Percentiles rank a stretch among this genome's conserved stretches.
These are phyloP conservation scores for Chrysanthemum seticuspe DNA, from an alignment of 129 eudicot genomes.

Conservation along the genomic window DNA sequence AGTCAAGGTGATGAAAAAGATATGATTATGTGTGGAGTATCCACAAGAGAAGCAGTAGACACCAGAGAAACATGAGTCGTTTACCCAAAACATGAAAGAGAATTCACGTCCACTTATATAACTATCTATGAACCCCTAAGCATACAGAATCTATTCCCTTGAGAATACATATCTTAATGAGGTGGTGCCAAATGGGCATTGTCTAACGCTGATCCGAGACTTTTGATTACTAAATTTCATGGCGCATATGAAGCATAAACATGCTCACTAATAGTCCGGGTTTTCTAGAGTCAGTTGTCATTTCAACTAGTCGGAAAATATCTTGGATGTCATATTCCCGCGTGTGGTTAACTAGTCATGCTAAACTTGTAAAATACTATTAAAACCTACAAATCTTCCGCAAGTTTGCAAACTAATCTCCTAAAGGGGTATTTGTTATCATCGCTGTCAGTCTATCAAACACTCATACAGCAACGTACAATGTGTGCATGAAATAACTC, in stretches of 20 bases:
- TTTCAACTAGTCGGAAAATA: too few species aligned
- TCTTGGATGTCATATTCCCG: too few species aligned
- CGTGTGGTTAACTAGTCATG: too few species aligned
- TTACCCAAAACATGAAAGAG: background rate
- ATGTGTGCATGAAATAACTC: background rate
- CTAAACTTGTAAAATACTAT: too few species aligned
- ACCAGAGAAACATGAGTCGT: background rate
- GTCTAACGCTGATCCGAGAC: background rate
- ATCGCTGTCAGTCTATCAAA: background rate
- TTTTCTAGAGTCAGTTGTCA: background rate
- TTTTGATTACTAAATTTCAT: background rate
- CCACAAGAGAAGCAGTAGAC: background rate
- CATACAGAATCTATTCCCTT: too few species aligned
- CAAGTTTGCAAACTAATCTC: slow-evolving; percentile 17
- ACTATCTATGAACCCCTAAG: background rate
- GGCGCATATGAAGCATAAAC: slow-evolving; percentile 1
- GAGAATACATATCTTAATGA: background rate
- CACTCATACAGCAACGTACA: background rate
- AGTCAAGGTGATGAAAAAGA: background rate
- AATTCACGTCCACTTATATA: background rate
- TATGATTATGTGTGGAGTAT: slow-evolving; percentile 7
- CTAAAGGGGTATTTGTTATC: background rate
- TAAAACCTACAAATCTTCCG: slow-evolving; percentile 14
- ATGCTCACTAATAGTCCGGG: slow-evolving; percentile 2
- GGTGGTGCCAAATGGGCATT: background rate